Evolutionary conservation across 1,284 basidiomycete genomes (phyloP).

Genomic region (Cronartium quercuum): DNA sequence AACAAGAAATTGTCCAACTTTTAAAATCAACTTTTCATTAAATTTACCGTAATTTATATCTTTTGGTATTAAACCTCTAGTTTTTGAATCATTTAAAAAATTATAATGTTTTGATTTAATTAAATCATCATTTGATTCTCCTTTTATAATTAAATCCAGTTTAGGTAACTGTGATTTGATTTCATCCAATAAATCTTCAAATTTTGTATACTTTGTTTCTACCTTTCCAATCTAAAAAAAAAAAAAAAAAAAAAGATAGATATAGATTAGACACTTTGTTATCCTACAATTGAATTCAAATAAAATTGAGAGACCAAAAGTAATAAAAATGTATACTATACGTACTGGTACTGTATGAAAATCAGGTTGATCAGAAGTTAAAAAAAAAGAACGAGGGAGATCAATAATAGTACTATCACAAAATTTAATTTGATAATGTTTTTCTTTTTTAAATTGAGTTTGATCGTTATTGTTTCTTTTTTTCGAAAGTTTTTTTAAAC

Average conservation of each 20-base stretch:
- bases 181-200: constrained; percentile 4
- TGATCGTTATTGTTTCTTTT: too few species aligned
- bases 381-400: constrained; percentile 17
- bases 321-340: neutral
- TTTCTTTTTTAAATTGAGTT: neutral
- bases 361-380: constrained; percentile 31
- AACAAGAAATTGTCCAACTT: constrained; percentile 21
- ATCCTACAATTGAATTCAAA: too few species aligned
- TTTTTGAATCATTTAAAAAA: constrained; percentile 2
- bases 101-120: constrained; percentile 7
- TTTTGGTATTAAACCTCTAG: constrained; percentile 3
- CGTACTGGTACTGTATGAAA: constrained; percentile 29
- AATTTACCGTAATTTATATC: constrained; percentile 32
- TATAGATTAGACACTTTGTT: too few species aligned
- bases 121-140: constrained; percentile 9
- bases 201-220: constrained; percentile 4
- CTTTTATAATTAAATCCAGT: constrained; percentile 24
- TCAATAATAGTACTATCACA: constrained; percentile 13
- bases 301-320: neutral
- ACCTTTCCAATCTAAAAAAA: constrained; percentile 7
- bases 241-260: neutral
- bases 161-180: constrained; percentile 11
- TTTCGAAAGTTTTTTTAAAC: too few species aligned
- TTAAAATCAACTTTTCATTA: constrained; percentile 8
- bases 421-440: constrained; percentile 20